Base-by-base conservation (phyloP, 2,329 filamentous ascomycete genomes). In the Aspergillus sp. region DNA sequence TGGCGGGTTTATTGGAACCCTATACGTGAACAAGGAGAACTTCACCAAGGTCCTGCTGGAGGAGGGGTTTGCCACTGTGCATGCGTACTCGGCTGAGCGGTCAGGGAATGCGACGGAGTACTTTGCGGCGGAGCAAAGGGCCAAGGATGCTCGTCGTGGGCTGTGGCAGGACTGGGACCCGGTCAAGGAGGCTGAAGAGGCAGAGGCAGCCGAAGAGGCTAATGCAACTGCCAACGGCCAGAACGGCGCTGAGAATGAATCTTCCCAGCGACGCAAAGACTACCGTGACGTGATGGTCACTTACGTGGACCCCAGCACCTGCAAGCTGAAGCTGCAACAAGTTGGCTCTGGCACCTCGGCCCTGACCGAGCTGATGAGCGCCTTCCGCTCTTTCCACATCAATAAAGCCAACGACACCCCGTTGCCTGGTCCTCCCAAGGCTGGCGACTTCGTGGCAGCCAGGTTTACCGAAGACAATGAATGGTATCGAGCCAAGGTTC, bases 141-240 rank as follows among this genome's bases (percentile, higher is more conserved):
- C 93, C 42, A 97, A 98, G 75, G 88, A 94, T 57, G 86, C 76
- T 29, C 80, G 83, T 51, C 95, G 90, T 73, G 88, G 87, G 41
- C 66, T 97, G 56, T 98, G 93, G 91, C 83, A 91, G 54, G 83
- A 94, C 70, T 97, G 88, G 81, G 89, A 96, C 64, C 91, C 93
- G 6, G 88, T 85, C 30, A 82, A 93, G 63, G 91, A 96, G 36
- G 81, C 79, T 50, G 80, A 81, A 3, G 79, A 76, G 42, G 75
- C 77, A 33, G 78, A 75, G 33, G 73, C 19, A 19, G 19, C 65
- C 19, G 72, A 74, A 41, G 36, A 39, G 26, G 36, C 36, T 28
- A 19, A n/a, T 7, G 34, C 34, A 7, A 62, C 68, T 6, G 63
- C 70, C 4, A 74, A 77, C 12, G 73, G 74, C 19, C 65, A 60